A percentile compares a stretch with the other conserved stretches of the same genome.
phyloP scores from a whole-genome alignment of 306 rosid species.

The Inga leiocalycina region DNA sequence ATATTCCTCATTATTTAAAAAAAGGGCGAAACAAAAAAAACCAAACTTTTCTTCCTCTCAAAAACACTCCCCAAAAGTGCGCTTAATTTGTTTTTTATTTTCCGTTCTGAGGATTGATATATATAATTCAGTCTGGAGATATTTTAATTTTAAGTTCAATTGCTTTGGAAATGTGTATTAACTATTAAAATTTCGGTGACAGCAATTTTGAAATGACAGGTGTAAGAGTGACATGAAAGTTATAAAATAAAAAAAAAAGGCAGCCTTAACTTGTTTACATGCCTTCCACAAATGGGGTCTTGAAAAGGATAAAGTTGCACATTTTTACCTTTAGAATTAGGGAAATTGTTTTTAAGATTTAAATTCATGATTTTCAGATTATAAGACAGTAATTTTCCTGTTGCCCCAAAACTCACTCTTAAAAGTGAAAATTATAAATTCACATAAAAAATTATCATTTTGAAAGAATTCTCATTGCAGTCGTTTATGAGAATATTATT shows the following conservation, averaged over 20 bases:
- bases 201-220: background rate
- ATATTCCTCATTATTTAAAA: slow-evolving; percentile 50
- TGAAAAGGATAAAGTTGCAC: no score
- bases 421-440: background rate
- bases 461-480: background rate
- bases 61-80: slow-evolving; percentile 35
- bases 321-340: no score
- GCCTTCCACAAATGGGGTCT: no score
- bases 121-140: background rate
- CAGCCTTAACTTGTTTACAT: no score
- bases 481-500: background rate
- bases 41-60: slow-evolving; percentile 35
- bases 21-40: background rate
- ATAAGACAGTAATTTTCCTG: no score
- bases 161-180: background rate
- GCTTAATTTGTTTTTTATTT: background rate
- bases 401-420: fast-evolving
- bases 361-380: fast-evolving
- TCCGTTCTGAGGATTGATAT: background rate
- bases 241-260: no score
- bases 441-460: background rate
- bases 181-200: background rate
- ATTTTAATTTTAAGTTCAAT: background rate
- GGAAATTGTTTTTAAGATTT: no score
- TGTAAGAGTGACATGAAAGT: background rate